Base-by-base conservation (phyloP, 2,329 filamentous ascomycete species). In the Byssochlamys sp. region DNA sequence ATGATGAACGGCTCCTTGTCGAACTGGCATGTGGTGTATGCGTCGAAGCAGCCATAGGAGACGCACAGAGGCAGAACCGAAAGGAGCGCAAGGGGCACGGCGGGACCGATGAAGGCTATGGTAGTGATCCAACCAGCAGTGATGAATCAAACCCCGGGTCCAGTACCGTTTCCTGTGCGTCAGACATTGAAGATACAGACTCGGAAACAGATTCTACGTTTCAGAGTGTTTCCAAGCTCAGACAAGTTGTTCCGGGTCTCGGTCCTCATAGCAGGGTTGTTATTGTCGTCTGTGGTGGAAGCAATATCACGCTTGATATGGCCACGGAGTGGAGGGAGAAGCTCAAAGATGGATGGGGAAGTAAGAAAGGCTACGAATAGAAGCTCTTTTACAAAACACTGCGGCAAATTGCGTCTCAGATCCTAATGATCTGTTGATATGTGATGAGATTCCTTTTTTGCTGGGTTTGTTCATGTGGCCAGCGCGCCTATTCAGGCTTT, bases 1-100 rank as follows among this genome's bases (percentile, higher is more conserved):
- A 96, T 62, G 90, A 95, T 60, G 89, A 91, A 65, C 78, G 88
- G 27, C 75, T 92, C 57, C 77, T 96, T 58, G 89, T 96, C 2
- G 92, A 97, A 76, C 78, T 87, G 35, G 85, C 91, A 0, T 96
- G 92, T 70, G 91, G 91, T 0, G 90, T 92, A 4, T 88, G 87
- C 55, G 74, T 95, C 11, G 89, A 76, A 58, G 73, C 72, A 31
- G 73, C 69, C 10, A 63, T 76, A 52, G 73, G 73, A 53, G 69
- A 71, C 59, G 66, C 66, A 12, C 59, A 59, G 7, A 60, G 58
- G 24, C 58, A 49, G 55, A 57, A 39, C 12, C 24, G 50, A 14
- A 58, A 55, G 54, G 57, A 45, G n/a, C 55, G 48, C 33, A 56
- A 54, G 11, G 45, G 1, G 28, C 10, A 35, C 14, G 5, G 28